Evolutionary conservation across 1,139 yeast species (phyloP), one percentile per base, ranked within the genome.

Genomic region (Zhuliangozyma blackwelliae): DNA sequence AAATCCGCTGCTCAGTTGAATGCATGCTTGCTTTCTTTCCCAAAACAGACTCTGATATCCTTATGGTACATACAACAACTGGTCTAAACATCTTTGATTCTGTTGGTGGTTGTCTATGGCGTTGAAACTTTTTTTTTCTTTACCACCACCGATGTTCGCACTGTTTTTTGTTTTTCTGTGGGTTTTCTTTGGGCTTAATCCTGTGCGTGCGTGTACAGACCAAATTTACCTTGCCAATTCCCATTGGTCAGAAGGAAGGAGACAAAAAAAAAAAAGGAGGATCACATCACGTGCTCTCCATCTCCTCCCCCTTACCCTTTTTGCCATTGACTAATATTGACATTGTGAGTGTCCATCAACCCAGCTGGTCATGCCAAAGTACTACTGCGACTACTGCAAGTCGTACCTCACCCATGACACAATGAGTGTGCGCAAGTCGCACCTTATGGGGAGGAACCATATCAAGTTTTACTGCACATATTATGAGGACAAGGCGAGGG

Each of bases 371-470:
- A n/a, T 74, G 79, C 75, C 77, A 5, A 75, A 72, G 49, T 84
- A 82, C 58, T 85, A 82, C 61, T 89, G 97, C 61, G 95, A 85
- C 51, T 89, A 88, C 55, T 89, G 97, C 57, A 82, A 81, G 60
- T 79, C 90, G 20, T 83, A 84, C 51, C 68, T 89, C 42, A 89
- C 96, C 2, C 97, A 89, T 55, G 96, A 88, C 60, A 84, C 95
- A 25, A 69, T 80, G 55, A 84, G 95, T 62, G 97, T 89, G 37
- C 66, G 96, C 31, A 82, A 84, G 52, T 82, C 90, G 30, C 97
- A 90, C 59, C 63, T 86, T 35, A 66, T 75, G 34, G 97, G 97
- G 10, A 77, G 78, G 51, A 82, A 85, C 55, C 97, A 90, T 57
- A 69, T 86, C 35, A 74, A 77, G 47, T 72, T 77, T 41, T 87